Evolutionary conservation across 768 basidiomycete genomes (phyloP), one percentile per base, ranked within the genome.

Genomic region (Floccularia luteovirens): DNA sequence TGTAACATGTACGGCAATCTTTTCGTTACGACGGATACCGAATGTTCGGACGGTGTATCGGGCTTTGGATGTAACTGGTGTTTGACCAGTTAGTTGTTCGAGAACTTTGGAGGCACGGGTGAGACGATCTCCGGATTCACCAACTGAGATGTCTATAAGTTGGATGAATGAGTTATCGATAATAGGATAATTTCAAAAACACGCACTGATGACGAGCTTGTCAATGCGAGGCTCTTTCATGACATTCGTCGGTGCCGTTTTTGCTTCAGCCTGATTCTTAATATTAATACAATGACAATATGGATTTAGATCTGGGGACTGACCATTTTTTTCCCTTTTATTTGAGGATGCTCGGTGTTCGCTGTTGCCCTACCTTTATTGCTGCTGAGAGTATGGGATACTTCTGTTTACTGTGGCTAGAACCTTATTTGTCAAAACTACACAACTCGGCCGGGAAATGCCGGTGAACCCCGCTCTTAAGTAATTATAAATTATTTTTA

Each of bases 1-100:
- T 61, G 94, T 99, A 56, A 93, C 91, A 67, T 93, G 91, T 50
- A 90, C 89, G 36, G 94, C 94, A 62, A 98, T 99, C 79, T 99
- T 99, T 72, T 99, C 94, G 75, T 99, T 99, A 72, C 96, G 89
- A 63, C 96, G 88, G 77, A 99, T 99, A 58, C 90, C 87, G 73
- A 99, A 99, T 36, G 88, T 87, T 53, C 94, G 92, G 67, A 98
- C 91, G 59, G 96, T 98, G 85, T 94, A 98, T 52, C 96, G 90
- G 47, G 94, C 96, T 78, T 98, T 99, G 62, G 93, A 97, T 53
- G 93, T 96, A 55, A 99, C 94, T 59, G 94, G 94, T 35, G 94
- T 90, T 76, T 99, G 94, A 55, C 94, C 94, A 54, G 94, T 99
- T 48, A 99, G 84, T 69, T 99, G 94, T 70, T 99, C 94, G 55